Base-by-base conservation (phyloP, 2,329 filamentous ascomycete genomes). In the Ceratocystis colombiana region DNA sequence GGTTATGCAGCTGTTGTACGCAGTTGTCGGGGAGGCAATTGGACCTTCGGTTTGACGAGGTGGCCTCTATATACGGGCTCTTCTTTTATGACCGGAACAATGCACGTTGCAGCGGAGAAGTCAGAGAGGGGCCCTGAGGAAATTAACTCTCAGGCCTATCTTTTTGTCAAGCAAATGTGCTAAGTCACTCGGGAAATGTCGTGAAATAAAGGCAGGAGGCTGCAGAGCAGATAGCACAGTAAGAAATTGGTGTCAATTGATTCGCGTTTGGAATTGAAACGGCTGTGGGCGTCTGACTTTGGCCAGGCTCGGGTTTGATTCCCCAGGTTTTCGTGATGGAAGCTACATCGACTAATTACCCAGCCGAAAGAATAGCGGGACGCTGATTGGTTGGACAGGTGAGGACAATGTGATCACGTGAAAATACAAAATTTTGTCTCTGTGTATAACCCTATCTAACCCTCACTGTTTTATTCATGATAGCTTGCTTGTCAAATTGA, bases 261-360 rank as follows among this genome's bases (percentile, higher is more conserved):
- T 41, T 41, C 37, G 37, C 3, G 10, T 8, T 41, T 41, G 37
- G 10, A 12, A 41, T 41, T 41, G 37, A 41, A 41, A 12, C 37
- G 37, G 10, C 37, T 41, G 8, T 41, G 37, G 37, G 10, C 37
- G 37, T 41, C 8, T 41, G 37, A 41, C 8, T 41, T 41, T 41
- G 37, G 10, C 37, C 37, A 12, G 10, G 10, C 37, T 41, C 37
- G 37, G 37, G 61, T 10, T 8, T 62, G 33, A 10, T 45, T 28
- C 61, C 22, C 61, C 61, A 46, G 61, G 61, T 46, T 61, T 62
- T 62, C 61, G 61, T 44, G 33, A 45, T 46, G 44, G 7, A 37
- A 45, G 59, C 41, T 62, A 17, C n/a, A 28, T 62, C 22, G 37
- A 22, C 37, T 46, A 46, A n/a, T 44, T 5, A 17, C 8, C 15